Base-by-base conservation (phyloP, 176 grass and related monocot genomes). In the Musa itinerans region DNA sequence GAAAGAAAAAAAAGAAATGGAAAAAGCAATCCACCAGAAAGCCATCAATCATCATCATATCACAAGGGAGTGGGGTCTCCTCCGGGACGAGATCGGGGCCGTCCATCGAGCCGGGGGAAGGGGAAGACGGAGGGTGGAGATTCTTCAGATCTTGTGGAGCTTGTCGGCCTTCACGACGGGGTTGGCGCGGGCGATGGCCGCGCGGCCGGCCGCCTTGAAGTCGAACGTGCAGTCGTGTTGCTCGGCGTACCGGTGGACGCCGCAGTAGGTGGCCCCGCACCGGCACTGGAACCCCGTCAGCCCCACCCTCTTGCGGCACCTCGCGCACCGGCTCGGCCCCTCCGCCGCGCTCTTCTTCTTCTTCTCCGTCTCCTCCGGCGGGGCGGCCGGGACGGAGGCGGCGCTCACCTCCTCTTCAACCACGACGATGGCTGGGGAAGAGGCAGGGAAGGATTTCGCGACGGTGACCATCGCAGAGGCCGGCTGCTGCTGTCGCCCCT, bases 231-330 rank as follows among this genome's bases (percentile, higher is more conserved):
- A 70, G 0, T 48, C 68, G 43, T 70, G 68, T 17, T 50, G 68
- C 68, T 70, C 68, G 0, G 43, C 43, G 68, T 70, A 21, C 43
- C 43, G 68, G 16, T 69, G 67, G 29, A 16, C 8, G 34, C 67
- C 67, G 43, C 67, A 69, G 67, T n/a, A 69, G 29, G 67, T 69
- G 67, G 67, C 15, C 15, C 67, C 67, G 67, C 67, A 69, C 8
- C 67, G 67, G 34, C 67, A 69, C 27, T 14, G 34, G 16, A 69
- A 69, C 16, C 67, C 67, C 67, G 67, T 69, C 8, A 69, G 67
- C 27, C 25, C 67, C 1, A 69, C 67, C 25, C 67, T 48, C 34
- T 69, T 69, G 1, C 34, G 27, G 67, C 67, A 69, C 19, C 34
- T 50, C 10, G 67, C 67, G 67, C 67, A 69, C 16, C 67, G 67